Evolutionary conservation across 2,329 filamentous ascomycete species (phyloP).

Genomic region (Nigrograna mackinnonii): DNA sequence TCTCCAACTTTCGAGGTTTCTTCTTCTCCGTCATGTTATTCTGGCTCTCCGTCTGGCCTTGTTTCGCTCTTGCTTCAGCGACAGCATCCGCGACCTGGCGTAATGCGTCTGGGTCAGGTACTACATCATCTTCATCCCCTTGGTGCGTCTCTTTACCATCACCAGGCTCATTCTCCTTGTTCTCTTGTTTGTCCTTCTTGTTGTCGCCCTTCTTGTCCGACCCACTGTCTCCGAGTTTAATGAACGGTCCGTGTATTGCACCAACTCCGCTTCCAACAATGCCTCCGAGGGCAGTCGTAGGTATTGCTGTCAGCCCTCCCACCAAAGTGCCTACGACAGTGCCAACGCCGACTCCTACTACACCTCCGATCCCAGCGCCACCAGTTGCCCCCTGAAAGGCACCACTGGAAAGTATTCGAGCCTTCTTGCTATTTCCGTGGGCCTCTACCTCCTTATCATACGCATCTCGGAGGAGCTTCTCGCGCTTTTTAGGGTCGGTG

Average conservation of each 20-base stretch:
- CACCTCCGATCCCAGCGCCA: conserved; percentile 47
- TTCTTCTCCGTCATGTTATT: conserved; percentile 2
- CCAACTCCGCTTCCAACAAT: conserved; percentile 46
- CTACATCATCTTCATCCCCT: conserved; percentile 20
- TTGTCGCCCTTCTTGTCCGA: conserved; percentile 10
- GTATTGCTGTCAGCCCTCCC: conserved; percentile 43
- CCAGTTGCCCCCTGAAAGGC: conserved; percentile 46
- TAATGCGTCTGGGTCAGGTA: conserved; percentile 27
- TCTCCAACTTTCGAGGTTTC: conserved; percentile 30
- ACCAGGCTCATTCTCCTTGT: conserved; percentile 11
- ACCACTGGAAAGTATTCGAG: conserved; percentile 35
- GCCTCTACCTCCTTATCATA: conserved; percentile 38
- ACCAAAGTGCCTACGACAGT: conserved; percentile 46
- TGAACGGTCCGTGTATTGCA: conserved; percentile 46
- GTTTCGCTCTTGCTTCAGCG: conserved; percentile 18
- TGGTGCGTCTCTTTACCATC: conserved; percentile 7
- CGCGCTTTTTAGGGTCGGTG: conserved; percentile 35
- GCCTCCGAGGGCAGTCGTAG: conserved; percentile 43
- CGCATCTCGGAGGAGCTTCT: conserved; percentile 37
- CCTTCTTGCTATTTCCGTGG: conserved; percentile 38
- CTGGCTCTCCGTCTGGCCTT: conserved; percentile 6
- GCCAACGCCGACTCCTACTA: conserved; percentile 45
- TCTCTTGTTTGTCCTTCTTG: conserved; percentile 8
- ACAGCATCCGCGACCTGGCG: conserved; percentile 26
- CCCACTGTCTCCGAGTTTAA: conserved; percentile 36